Evolutionary conservation across 176 grass and related monocot genomes (phyloP).

Genomic region (Aechmea fasciata): DNA sequence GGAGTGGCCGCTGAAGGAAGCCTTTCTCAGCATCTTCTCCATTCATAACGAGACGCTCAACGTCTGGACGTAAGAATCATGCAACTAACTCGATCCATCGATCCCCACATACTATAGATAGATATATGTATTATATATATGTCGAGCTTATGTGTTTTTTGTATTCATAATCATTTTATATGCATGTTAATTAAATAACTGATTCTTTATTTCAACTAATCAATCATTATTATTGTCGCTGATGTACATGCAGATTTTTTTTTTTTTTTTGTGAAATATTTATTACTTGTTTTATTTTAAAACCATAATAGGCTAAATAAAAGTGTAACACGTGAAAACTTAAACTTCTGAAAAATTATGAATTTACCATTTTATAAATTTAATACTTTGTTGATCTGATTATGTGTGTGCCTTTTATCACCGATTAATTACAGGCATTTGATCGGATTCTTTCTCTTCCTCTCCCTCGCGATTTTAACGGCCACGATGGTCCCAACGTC

Average conservation of each 20-base stretch:
- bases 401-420: no score
- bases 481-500: conserved; percentile 33
- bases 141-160: not conserved
- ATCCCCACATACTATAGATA: not conserved
- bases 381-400: no score
- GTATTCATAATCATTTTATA: not conserved
- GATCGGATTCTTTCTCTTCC: conserved; percentile 74
- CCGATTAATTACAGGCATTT: conserved; percentile 35
- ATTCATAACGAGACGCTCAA: conserved; percentile 82
- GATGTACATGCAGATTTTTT: no score
- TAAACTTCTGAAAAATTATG: no score
- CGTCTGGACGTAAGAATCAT: conserved; percentile 58
- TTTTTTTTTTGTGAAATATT: no score
- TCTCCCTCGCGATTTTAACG: conserved; percentile 43
- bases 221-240: no score
- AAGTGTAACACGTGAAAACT: no score
- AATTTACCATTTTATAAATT: no score
- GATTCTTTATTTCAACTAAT: not conserved
- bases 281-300: no score
- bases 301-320: no score
- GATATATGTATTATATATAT: not conserved
- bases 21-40: conserved; percentile 52
- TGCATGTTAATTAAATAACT: not conserved
- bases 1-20: conserved; percentile 61
- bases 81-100: not conserved